Evolutionary conservation across 495 filamentous ascomycete species (phyloP), one percentile per base, ranked within the genome.

Genomic region (Xylaria acuta): DNA sequence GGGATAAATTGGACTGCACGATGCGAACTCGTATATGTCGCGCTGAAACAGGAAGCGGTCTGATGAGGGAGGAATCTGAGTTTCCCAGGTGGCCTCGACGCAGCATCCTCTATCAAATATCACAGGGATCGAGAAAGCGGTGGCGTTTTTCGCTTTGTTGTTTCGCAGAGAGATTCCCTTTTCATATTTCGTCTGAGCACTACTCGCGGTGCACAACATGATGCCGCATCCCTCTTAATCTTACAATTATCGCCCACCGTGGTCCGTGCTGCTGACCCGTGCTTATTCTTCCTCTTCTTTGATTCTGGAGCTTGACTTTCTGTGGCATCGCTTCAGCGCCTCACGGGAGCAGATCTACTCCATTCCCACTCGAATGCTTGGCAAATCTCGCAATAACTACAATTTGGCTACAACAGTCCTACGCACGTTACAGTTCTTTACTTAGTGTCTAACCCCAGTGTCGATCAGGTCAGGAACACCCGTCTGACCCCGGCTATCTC

Each of bases 181-280:
- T 54, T 41, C 4, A 41, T 25, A 27, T 41, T n/a, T 36, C 43
- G 47, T 20, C 3, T 56, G 32, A 53, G 36, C 18, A 20, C 27
- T n/a, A 40, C 18, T 67, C 47, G 14, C 9, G 47, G 30, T 49
- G 16, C 64, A 67, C 64, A 18, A 67, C 64, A 67, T 67, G 16
- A 38, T 20, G 49, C 64, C n/a, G n/a, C 64, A 38, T 30, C 34
- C 64, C 47, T 67, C 6, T 18, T 56, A 53, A 67, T 67, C 47
- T 54, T 41, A 38, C 22, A 6, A 67, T 30, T 27, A 41, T 41
- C 34, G 32, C 64, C 7, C n/a, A 53, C 9, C 36, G 59, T 40
- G 59, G 59, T 41, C 59, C n/a, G 59, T 63, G 64, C 43, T 38
- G 18, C 18, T 36, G 30, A 1, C 38, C 27, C 20, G 16, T 47